These are phyloP conservation scores for Neofusicoccum sp. DNA, from an alignment of 2,329 filamentous ascomycete species.

Conservation along the genomic window DNA sequence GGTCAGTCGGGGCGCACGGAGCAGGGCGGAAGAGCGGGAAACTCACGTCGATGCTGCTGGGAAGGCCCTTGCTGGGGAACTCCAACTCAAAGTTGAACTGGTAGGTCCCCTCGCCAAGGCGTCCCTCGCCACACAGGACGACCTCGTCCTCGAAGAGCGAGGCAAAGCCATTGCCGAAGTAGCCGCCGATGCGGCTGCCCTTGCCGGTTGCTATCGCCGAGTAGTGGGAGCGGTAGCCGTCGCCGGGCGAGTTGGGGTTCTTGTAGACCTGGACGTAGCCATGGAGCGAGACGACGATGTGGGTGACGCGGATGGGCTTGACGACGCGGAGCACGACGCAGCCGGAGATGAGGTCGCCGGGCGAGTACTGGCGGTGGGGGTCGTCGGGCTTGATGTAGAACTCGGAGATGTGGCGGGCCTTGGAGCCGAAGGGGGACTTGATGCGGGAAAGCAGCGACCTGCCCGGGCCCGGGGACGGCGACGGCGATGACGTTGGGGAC, in stretches of 20 bases:
- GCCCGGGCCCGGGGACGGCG: conserved; percentile 18
- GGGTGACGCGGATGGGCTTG: conserved; percentile 76
- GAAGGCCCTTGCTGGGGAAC: conserved; percentile 69
- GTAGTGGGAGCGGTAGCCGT: conserved; percentile 52
- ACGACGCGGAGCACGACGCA: conserved; percentile 72
- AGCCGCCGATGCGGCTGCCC: conserved; percentile 56
- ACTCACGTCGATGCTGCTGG: conserved; percentile 93
- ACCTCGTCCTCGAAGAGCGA: conserved; percentile 82
- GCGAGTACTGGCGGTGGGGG: conserved; percentile 74
- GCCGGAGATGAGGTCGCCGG: conserved; percentile 74
- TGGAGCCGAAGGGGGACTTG: conserved; percentile 57
- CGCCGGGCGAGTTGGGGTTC: conserved; percentile 63
- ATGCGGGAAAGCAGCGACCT: conserved; percentile 56
- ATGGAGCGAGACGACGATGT: conserved; percentile 76
- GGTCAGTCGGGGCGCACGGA: conserved; percentile 24
- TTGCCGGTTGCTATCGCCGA: conserved; percentile 57
- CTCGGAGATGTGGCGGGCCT: conserved; percentile 70
- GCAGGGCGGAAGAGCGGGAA: background rate
- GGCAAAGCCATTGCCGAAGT: conserved; percentile 77
- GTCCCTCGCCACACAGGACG: conserved; percentile 76
- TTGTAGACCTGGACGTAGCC: conserved; percentile 81
- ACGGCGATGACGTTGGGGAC: conserved; percentile 13
- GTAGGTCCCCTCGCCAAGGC: conserved; percentile 72
- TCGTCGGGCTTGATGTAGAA: conserved; percentile 78
- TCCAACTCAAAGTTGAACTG: conserved; percentile 77